Evolutionary conservation across 129 eudicot genomes (phyloP), one percentile per base, ranked within the genome.

Genomic region (Pittosporum tobira): DNA sequence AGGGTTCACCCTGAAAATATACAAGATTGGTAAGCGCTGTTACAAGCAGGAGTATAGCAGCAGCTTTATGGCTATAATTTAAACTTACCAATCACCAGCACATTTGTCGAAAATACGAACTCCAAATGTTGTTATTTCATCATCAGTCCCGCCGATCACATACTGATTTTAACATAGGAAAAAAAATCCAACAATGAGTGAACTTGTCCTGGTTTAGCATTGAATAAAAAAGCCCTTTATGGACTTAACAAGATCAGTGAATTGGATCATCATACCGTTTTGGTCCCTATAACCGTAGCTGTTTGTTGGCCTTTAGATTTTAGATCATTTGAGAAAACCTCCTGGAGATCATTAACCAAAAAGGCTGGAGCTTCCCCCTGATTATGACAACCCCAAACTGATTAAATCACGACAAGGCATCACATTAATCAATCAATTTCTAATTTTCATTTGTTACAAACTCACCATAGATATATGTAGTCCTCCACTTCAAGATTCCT

Each of bases 311-410:
- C 84, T 52, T 81, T 77, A 24, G 65, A 67, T 46, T 82, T 74
- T 65, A 78, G 75, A 70, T 74, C 71, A 47, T 82, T 75, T 5
- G 67, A 57, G 42, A 48, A 46, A 36, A 57, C 51, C 19, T 67
- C 63, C 30, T 61, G 66, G 30, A 75, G 65, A 66, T 79, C 88
- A 70, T 82, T 88, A 19, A 29, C 73, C 67, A 72, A 26, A 61
- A 78, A 77, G 66, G 85, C 95, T 50, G 97, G 94, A 68, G 94
- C 97, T 70, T 89, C 94, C 27, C 97, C 97, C 97, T 85, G 70
- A 68, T 58, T 2, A 72, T 45, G 54, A 77, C 12, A 62, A 12
- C 29, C n/a, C 36, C 37, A 54, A 59, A 38, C 36, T 6, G 16
- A 9, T 55, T 29, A 64, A 53, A 72, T 55, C 47, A 66, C 3